These are phyloP conservation scores for Malassezia cuniculi DNA, from an alignment of 1,284 basidiomycete genomes.

Conservation along the genomic window DNA sequence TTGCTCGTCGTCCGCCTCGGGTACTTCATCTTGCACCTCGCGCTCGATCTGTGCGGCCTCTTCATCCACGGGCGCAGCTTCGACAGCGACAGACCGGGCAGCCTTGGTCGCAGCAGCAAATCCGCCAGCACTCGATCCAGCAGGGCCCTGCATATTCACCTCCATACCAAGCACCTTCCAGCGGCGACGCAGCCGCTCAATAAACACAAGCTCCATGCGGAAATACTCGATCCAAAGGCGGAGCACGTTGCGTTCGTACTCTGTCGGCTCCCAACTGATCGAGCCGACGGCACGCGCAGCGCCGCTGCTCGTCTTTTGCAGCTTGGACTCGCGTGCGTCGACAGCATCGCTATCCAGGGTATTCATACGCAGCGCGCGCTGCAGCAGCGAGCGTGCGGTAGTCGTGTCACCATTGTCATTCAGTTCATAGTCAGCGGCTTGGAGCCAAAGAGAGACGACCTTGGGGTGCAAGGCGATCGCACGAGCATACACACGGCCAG, in stretches of 20 bases:
- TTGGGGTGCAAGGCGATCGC: slow-evolving; percentile 76
- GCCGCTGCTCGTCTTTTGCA: slow-evolving; percentile 4
- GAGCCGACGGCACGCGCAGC: slow-evolving; percentile 1
- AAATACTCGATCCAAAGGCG: slow-evolving; percentile 51
- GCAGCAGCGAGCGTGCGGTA: slow-evolving; percentile 69
- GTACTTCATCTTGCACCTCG: slow-evolving; percentile 14
- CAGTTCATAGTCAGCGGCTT: slow-evolving; percentile 74
- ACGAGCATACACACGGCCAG: slow-evolving; percentile 51
- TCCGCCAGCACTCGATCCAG: slow-evolving; percentile 1
- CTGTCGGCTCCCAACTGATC: slow-evolving; percentile 8
- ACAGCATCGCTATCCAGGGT: slow-evolving; percentile 8
- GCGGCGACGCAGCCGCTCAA: slow-evolving; percentile 66
- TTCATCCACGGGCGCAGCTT: not conserved
- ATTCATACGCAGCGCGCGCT: slow-evolving; percentile 61
- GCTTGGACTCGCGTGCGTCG: not conserved
- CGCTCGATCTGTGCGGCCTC: slow-evolving; percentile 13
- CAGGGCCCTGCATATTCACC: slow-evolving; percentile 3
- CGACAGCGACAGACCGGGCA: slow-evolving; percentile 7
- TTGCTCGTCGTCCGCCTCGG: slow-evolving; percentile 3
- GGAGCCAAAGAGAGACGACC: slow-evolving; percentile 65
- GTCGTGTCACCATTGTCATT: slow-evolving; percentile 58
- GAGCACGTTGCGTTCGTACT: slow-evolving; percentile 24
- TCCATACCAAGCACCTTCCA: slow-evolving; percentile 60
- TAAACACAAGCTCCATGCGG: slow-evolving; percentile 77
- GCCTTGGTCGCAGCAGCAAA: not conserved